Evolutionary conservation across 2,329 filamentous ascomycete species (phyloP), one percentile per base, ranked within the genome.

Genomic region (Capronia americana): DNA sequence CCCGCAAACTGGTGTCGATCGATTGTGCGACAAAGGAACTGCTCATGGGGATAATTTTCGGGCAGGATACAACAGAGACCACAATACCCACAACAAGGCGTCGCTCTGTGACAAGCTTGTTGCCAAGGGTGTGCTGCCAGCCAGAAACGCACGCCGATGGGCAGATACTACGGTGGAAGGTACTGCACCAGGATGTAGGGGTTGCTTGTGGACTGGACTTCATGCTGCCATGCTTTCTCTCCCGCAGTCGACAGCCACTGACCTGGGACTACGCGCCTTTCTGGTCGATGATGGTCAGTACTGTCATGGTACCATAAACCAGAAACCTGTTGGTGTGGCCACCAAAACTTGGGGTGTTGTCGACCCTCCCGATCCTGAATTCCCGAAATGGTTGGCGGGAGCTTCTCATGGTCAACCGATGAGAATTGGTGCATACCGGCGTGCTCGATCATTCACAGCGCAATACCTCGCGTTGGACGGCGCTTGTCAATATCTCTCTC

Each of bases 31-130:
- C 17, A 46, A 28, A 4, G 57, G 30, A n/a, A 44, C 14, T 44
- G 38, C 17, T 7, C 14, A 10, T n/a, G 17, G 38, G 14, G 14
- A 10, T 1, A 7, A 20, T 44, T n/a, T 5, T 30, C 26, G 7
- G 20, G 17, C 24, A 10, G 26, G 32, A 20, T 10, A 17, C 41
- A 26, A 10, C 17, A 23, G 20, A 17, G 20, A 41, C 41, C 11
- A 4, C 23, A 24, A 23, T 24, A 54, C 10, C 7, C 26, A n/a
- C 6, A 30, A 20, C 11, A 11, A 64, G 32, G 38, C 61, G 12
- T 44, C 61, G 23, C 51, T 64, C 8, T 64, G 61, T 41, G 61
- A 64, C 11, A 50, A 26, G 17, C 55, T 64, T 20, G 41, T 58
- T 41, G 38, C 54, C 12, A 56, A 20, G 20, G 61, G 61, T 7